phyloP scores from a whole-genome alignment of 73 alveolate species.

The Halteria grandinella region DNA sequence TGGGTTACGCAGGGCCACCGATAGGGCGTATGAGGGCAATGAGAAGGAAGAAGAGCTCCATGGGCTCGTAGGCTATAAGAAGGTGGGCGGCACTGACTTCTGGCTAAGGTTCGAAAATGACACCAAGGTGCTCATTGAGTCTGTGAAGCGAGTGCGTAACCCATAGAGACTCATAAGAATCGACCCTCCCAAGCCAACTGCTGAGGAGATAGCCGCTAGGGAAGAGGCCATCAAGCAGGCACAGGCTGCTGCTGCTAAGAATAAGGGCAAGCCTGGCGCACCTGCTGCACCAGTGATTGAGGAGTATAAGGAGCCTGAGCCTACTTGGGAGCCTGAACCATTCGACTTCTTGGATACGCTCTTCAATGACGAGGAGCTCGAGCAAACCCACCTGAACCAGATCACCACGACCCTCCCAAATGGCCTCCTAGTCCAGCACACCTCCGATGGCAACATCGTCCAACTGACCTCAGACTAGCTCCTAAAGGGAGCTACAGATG shows the following conservation, averaged over 20 bases:
- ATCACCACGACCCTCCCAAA: slow-evolving; percentile 19
- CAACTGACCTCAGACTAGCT: slow-evolving; percentile 13
- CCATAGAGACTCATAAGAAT: slow-evolving; percentile 27
- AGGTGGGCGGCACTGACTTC: slow-evolving; percentile 16
- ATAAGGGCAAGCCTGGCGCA: slow-evolving; percentile 2
- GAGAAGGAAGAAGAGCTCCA: slow-evolving; percentile 13
- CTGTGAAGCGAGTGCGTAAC: background rate
- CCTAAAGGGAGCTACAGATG: too few relatives aligned
- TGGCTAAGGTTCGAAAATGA: slow-evolving; percentile 31
- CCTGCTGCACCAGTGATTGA: slow-evolving; percentile 15
- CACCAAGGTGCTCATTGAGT: slow-evolving; percentile 39
- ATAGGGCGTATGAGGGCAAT: background rate
- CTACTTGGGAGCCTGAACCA: slow-evolving; percentile 53
- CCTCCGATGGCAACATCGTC: background rate
- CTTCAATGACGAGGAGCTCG: background rate
- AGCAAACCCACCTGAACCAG: background rate
- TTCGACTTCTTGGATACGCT: slow-evolving; percentile 4
- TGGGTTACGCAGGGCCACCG: slow-evolving; percentile 47
- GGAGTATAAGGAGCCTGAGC: slow-evolving; percentile 57
- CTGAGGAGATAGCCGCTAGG: slow-evolving; percentile 52
- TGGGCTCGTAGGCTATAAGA: slow-evolving; percentile 10
- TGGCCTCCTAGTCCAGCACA: slow-evolving; percentile 25
- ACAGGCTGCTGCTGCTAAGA: slow-evolving; percentile 37
- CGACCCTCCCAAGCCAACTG: slow-evolving; percentile 58
- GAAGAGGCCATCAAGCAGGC: slow-evolving; percentile 52